These are phyloP conservation scores for Didymella exigua DNA, from an alignment of 2,329 filamentous ascomycete species.

Conservation along the genomic window DNA sequence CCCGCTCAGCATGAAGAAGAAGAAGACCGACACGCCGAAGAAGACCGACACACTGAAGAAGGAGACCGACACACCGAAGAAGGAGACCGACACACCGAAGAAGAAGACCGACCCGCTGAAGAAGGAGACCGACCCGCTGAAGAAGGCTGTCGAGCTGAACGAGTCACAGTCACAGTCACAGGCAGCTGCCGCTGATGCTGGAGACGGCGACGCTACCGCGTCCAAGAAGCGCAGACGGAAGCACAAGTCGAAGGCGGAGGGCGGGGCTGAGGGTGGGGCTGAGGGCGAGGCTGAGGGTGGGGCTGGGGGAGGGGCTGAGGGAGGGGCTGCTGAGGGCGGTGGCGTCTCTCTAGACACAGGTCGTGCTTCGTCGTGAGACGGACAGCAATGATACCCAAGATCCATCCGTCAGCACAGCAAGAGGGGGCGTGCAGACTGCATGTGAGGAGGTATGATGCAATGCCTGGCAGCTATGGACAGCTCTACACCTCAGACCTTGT, in stretches of 20 bases:
- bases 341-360: constrained; percentile 17
- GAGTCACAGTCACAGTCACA: constrained; percentile 6
- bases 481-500: constrained; percentile 50
- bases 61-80: too few relatives aligned
- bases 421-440: not conserved
- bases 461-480: not conserved
- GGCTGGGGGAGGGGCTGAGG: too few relatives aligned
- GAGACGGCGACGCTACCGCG: constrained; percentile 31
- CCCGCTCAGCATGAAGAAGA: constrained; percentile 72
- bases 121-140: too few relatives aligned
- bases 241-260: constrained; percentile 46
- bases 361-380: constrained; percentile 30
- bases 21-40: constrained; percentile 57
- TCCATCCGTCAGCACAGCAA: not conserved
- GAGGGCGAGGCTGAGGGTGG: constrained; percentile 8
- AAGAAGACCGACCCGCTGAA: constrained; percentile 21
- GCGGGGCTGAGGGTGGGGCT: constrained; percentile 12
- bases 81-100: constrained; percentile 57
- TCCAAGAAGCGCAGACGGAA: constrained; percentile 49
- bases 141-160: constrained; percentile 15
- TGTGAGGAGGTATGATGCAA: not conserved
- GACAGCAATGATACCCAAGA: constrained; percentile 18
- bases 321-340: constrained; percentile 11
- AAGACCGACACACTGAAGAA: constrained; percentile 23
- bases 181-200: constrained; percentile 16